phyloP scores from a whole-genome alignment of 2,329 filamentous ascomycete species.

The Penicillium freii region DNA sequence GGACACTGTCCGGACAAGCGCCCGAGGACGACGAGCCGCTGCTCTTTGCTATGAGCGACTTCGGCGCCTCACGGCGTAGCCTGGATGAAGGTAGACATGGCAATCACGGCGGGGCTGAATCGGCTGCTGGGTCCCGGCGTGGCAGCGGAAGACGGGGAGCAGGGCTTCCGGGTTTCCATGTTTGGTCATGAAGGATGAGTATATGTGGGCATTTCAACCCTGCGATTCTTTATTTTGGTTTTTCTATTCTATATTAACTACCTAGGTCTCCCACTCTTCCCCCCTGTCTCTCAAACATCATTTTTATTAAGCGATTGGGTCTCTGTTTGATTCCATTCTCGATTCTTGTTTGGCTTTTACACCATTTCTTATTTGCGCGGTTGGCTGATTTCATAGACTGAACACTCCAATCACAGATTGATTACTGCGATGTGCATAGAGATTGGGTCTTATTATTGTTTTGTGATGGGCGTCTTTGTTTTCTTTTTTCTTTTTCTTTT shows the following conservation, averaged over 20 bases:
- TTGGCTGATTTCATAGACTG: slow-evolving; percentile 23
- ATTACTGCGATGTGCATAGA: slow-evolving; percentile 21
- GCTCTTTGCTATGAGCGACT: slow-evolving; percentile 49
- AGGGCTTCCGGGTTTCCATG: slow-evolving; percentile 35
- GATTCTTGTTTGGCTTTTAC: slow-evolving; percentile 5
- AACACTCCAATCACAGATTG: slow-evolving; percentile 10
- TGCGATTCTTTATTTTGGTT: background rate
- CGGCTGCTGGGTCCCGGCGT: slow-evolving; percentile 32
- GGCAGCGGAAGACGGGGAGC: slow-evolving; percentile 37
- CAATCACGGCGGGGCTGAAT: slow-evolving; percentile 32
- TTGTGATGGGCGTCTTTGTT: background rate
- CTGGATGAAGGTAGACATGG: slow-evolving; percentile 41
- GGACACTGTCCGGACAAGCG: slow-evolving; percentile 30
- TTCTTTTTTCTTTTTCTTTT: background rate
- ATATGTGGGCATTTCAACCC: background rate
- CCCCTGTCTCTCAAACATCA: background rate
- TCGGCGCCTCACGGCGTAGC: slow-evolving; percentile 43
- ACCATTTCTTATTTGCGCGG: slow-evolving; percentile 8
- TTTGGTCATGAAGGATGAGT: slow-evolving; percentile 30
- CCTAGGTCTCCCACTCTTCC: background rate
- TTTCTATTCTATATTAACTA: background rate
- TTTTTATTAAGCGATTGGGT: background rate
- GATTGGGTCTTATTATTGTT: slow-evolving; percentile 6
- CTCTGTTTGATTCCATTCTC: slow-evolving; percentile 1
- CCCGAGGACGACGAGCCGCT: slow-evolving; percentile 46